Conservation (phyloP, 768 basidiomycete species). For the Inosperma sp. region DNA sequence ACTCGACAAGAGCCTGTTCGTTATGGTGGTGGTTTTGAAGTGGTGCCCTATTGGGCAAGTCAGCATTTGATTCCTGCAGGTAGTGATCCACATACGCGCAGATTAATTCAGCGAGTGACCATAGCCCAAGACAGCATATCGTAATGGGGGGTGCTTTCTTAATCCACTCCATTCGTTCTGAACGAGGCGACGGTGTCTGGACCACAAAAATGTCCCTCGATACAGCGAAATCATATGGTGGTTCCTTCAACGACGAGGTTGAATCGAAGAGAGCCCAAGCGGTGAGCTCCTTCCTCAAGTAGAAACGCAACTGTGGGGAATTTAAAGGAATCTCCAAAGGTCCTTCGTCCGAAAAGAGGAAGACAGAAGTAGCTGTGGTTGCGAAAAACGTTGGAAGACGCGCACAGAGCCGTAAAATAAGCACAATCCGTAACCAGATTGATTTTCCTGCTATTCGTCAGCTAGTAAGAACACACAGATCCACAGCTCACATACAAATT, state of each 20-base stretch:
- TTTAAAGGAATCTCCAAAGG: neutral
- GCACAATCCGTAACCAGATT: neutral
- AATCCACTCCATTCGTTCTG: neutral
- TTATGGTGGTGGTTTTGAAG: neutral
- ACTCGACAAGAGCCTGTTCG: neutral
- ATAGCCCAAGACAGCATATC: neutral
- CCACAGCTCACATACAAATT: neutral
- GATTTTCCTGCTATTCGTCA: constrained; percentile 1
- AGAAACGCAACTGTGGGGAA: neutral
- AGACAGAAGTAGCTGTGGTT: neutral
- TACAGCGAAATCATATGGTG: neutral
- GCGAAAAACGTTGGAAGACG: neutral
- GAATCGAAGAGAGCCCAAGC: constrained; percentile 4
- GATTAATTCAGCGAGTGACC: neutral
- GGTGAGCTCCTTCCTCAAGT: neutral
- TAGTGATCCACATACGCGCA: constrained; percentile 2
- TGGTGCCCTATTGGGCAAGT: neutral
- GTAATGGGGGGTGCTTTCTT: neutral
- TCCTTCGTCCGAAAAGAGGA: constrained; percentile 1
- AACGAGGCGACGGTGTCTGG: neutral
- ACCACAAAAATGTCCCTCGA: neutral
- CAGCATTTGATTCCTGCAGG: neutral
- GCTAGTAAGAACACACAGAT: neutral
- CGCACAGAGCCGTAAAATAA: neutral
- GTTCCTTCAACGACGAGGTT: neutral